Conservation (phyloP, 495 filamentous ascomycete species). For the Aspergillus egyptiacus region DNA sequence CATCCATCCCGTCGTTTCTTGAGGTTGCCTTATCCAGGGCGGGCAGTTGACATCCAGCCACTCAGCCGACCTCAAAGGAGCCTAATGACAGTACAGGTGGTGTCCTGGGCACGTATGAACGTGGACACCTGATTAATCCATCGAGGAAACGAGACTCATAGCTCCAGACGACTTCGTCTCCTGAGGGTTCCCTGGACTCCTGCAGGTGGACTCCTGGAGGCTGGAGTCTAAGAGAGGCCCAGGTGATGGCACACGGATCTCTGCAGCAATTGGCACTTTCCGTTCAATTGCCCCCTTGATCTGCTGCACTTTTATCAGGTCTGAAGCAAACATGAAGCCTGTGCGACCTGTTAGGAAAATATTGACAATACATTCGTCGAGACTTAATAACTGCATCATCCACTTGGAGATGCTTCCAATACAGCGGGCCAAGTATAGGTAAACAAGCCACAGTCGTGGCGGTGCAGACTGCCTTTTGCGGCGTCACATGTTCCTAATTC, state of each 20-base stretch:
- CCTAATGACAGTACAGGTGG: too few species aligned
- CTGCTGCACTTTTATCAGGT: not conserved
- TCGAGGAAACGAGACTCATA: too few species aligned
- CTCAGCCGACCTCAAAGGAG: not conserved
- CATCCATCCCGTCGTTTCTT: not conserved
- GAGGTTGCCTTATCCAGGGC: not conserved
- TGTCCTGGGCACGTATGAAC: slow-evolving; percentile 2
- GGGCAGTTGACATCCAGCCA: slow-evolving; percentile 4
- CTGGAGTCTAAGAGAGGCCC: not conserved
- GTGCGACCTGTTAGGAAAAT: not conserved
- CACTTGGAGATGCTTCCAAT: too few species aligned
- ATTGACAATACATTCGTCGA: not conserved
- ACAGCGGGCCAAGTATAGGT: not conserved
- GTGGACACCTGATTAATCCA: not conserved
- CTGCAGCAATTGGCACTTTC: slow-evolving; percentile 1
- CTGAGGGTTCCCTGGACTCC: too few species aligned
- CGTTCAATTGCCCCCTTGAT: not conserved
- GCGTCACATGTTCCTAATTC: slow-evolving; percentile 8
- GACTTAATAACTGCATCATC: not conserved
- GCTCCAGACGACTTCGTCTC: too few species aligned
- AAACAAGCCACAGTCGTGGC: slow-evolving; percentile 1
- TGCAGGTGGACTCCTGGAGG: not conserved
- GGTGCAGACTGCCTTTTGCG: not conserved
- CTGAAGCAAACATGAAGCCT: not conserved
- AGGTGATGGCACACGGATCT: slow-evolving; percentile 3